Evolutionary conservation across 164 flowering plant species (phyloP).

Genomic region (Dillenia suffruticosa): DNA sequence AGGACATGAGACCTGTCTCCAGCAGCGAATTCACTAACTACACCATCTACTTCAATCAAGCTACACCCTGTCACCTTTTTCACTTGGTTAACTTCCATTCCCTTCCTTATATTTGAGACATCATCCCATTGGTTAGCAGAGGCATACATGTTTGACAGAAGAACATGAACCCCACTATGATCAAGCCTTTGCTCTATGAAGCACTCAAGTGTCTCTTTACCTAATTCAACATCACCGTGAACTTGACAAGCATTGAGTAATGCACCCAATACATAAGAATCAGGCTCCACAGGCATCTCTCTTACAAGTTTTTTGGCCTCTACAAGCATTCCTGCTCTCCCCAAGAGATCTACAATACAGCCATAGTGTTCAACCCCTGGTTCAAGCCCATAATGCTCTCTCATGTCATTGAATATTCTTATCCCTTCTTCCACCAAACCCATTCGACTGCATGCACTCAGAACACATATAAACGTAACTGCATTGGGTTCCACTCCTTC

Average conservation of each 20-base stretch:
- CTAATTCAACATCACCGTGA: conserved; percentile 42
- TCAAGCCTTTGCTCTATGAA: conserved; percentile 29
- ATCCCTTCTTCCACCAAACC: conserved; percentile 51
- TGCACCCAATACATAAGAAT: conserved; percentile 48
- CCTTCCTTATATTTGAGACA: conserved; percentile 45
- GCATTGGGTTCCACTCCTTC: conserved; percentile 46
- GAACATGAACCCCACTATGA: conserved; percentile 41
- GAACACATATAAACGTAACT: conserved; percentile 44
- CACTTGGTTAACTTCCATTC: conserved; percentile 40
- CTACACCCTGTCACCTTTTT: conserved; percentile 54
- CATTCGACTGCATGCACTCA: conserved; percentile 51
- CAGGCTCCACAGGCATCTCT: conserved; percentile 53
- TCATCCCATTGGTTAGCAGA: conserved; percentile 41
- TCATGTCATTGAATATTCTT: conserved; percentile 44
- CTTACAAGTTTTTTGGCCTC: conserved; percentile 39
- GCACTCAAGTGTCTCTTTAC: conserved; percentile 26
- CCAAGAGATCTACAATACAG: conserved; percentile 56
- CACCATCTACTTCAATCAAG: conserved; percentile 41
- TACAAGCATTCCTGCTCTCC: conserved; percentile 35
- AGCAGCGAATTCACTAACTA: conserved; percentile 32
- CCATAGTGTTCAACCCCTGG: conserved; percentile 55
- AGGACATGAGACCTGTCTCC: conserved; percentile 29
- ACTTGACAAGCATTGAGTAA: conserved; percentile 49
- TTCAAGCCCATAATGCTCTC: conserved; percentile 28
- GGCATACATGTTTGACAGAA: conserved; percentile 57